phyloP scores from a whole-genome alignment of 768 basidiomycete genomes.

The Boletus barrowsii region DNA sequence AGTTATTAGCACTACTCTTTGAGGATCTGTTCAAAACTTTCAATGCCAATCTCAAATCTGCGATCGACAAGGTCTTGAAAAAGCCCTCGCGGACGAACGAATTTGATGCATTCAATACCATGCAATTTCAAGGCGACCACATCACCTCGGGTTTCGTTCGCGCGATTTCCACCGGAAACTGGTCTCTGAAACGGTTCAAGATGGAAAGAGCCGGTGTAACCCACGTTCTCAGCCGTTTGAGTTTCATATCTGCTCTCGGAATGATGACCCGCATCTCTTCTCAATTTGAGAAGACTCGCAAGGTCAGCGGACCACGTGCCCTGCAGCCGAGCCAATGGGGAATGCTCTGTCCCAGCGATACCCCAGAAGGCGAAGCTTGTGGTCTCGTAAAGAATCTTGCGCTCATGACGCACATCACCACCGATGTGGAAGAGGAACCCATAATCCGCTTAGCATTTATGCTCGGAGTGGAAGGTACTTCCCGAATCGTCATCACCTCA shows the following conservation, averaged over 20 bases:
- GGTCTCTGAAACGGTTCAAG: conserved; percentile 98
- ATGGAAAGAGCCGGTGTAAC: conserved; percentile 99
- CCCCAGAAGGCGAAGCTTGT: conserved; percentile 99
- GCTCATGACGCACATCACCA: conserved; percentile 99
- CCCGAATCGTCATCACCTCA: conserved; percentile 9
- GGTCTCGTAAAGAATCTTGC: conserved; percentile 98
- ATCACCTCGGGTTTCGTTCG: conserved; percentile 95
- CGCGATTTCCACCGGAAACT: conserved; percentile 98
- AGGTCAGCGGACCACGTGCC: conserved; percentile 96
- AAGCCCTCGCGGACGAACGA: conserved; percentile 92
- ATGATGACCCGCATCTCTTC: conserved; percentile 99
- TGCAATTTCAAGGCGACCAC: conserved; percentile 95
- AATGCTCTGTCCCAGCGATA: conserved; percentile 96
- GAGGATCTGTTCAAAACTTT: conserved; percentile 99
- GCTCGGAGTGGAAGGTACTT: conserved; percentile 93
- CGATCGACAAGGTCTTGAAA: conserved; percentile 96
- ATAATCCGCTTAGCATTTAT: conserved; percentile 86
- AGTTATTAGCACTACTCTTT: conserved; percentile 90
- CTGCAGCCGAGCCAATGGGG: conserved; percentile 99
- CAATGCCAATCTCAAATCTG: conserved; percentile 90
- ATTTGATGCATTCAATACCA: conserved; percentile 91
- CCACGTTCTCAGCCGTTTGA: conserved; percentile 91
- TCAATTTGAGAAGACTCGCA: conserved; percentile 98
- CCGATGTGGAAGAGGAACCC: conserved; percentile 95
- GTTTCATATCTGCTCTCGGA: conserved; percentile 95